phyloP scores from a whole-genome alignment of 2,329 filamentous ascomycete species.

The Phaeosphaeria sp. region DNA sequence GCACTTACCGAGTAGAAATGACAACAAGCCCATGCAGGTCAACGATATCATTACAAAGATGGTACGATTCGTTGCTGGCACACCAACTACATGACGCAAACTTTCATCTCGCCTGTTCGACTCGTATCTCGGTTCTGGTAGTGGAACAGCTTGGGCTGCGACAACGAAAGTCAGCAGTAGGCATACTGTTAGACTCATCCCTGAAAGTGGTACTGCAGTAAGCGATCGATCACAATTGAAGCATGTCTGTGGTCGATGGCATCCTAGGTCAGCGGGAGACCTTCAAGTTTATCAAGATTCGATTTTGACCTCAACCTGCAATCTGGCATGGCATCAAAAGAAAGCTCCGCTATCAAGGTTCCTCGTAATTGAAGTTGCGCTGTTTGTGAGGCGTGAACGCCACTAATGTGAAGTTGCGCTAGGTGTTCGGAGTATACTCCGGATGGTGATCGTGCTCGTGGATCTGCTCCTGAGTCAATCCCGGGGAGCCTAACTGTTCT shows the following conservation, averaged over 20 bases:
- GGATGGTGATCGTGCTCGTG: not conserved
- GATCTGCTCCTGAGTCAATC: not conserved
- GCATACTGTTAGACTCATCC: not conserved
- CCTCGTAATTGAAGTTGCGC: not conserved
- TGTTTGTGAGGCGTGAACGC: not conserved
- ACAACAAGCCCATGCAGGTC: slow-evolving; percentile 14
- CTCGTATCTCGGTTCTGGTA: not conserved
- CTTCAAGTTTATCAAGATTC: not conserved
- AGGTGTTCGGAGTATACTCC: not conserved
- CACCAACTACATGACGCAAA: slow-evolving; percentile 12
- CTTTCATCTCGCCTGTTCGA: slow-evolving; percentile 5
- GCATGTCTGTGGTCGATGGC: not conserved
- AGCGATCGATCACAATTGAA: not conserved
- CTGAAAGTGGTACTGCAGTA: not conserved
- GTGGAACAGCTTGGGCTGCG: not conserved
- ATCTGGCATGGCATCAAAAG: not conserved
- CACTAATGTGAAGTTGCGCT: not conserved
- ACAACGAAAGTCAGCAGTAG: not conserved
- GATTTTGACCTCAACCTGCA: not conserved
- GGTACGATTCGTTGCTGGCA: slow-evolving; percentile 17
- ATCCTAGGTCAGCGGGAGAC: not conserved
- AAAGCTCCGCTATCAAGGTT: not conserved
- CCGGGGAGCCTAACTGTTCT: not conserved
- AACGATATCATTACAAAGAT: slow-evolving; percentile 18
- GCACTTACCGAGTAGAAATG: slow-evolving; percentile 20